Percentiles rank a stretch among this genome's conserved stretches.
These are phyloP conservation scores for Trichosporon asahii DNA, from an alignment of 1,284 basidiomycete species.

Conservation along the genomic window DNA sequence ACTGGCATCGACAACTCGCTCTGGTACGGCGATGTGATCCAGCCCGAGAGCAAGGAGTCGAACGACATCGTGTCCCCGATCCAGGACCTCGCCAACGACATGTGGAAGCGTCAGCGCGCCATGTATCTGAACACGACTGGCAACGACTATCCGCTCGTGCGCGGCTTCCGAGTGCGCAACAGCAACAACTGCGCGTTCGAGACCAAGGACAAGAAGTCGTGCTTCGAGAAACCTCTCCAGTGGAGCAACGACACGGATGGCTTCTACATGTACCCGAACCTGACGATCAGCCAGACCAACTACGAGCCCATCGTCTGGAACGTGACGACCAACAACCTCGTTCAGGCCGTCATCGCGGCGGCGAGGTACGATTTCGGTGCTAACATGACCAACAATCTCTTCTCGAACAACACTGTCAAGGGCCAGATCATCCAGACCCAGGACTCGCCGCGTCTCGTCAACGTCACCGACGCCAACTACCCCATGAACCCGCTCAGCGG, in stretches of 20 bases:
- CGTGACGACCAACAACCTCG: constrained; percentile 20
- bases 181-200: constrained; percentile 22
- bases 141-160: constrained; percentile 10
- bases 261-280: constrained; percentile 24
- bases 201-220: constrained; percentile 13
- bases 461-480: constrained; percentile 13
- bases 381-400: constrained; percentile 27
- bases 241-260: constrained; percentile 15
- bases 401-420: constrained; percentile 14
- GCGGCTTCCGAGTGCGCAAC: constrained; percentile 19
- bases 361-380: constrained; percentile 25
- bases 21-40: constrained; percentile 20
- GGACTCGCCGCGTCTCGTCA: constrained; percentile 16
- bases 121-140: constrained; percentile 15
- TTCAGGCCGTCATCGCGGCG: constrained; percentile 22
- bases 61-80: constrained; percentile 14
- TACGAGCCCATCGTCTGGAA: constrained; percentile 15
- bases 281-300: constrained; percentile 10
- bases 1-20: constrained; percentile 16
- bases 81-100: constrained; percentile 20
- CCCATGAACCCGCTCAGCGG: constrained; percentile 15
- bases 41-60: constrained; percentile 11
- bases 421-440: constrained; percentile 5
- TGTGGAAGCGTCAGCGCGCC: constrained; percentile 23
- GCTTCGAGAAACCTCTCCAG: constrained; percentile 16